Conservation (phyloP, 2,329 filamentous ascomycete species). For the Mariannaea elegans region DNA sequence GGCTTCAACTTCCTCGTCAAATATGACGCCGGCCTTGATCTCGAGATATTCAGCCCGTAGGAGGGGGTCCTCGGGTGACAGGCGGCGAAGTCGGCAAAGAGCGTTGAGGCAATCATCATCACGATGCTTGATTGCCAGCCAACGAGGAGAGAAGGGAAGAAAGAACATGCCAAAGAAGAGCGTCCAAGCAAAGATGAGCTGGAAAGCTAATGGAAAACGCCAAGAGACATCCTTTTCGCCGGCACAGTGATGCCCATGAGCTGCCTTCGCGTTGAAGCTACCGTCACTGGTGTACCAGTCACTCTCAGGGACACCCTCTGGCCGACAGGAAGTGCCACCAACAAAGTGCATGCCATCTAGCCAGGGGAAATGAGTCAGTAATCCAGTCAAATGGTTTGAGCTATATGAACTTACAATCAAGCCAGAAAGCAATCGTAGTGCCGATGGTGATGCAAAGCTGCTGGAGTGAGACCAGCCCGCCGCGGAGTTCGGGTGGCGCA, state of each 20-base stretch:
- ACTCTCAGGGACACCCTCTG: not conserved
- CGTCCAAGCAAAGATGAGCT: not conserved
- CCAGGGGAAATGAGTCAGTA: no score
- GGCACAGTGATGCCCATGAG: no score
- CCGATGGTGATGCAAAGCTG: slow-evolving; percentile 8
- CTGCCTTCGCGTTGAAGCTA: no score
- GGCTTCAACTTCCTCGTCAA: not conserved
- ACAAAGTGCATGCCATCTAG: no score
- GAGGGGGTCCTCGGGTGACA: not conserved
- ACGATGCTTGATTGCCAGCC: slow-evolving; percentile 3
- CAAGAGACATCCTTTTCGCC: not conserved
- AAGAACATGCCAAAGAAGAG: slow-evolving; percentile 10
- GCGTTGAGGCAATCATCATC: not conserved
- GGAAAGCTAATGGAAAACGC: slow-evolving; percentile 3
- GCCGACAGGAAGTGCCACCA: not conserved
- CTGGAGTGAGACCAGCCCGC: not conserved
- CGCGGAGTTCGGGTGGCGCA: slow-evolving; percentile 1
- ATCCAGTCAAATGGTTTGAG: not conserved
- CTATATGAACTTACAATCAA: not conserved
- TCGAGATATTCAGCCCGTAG: not conserved
- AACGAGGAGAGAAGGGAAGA: slow-evolving; percentile 3
- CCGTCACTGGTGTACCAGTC: no score
- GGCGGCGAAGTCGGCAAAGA: not conserved
- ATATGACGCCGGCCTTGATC: slow-evolving; percentile 5
- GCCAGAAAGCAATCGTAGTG: slow-evolving; percentile 3